Base-by-base conservation (phyloP, 1,284 basidiomycete species). In the Ceratobasidium sp. region DNA sequence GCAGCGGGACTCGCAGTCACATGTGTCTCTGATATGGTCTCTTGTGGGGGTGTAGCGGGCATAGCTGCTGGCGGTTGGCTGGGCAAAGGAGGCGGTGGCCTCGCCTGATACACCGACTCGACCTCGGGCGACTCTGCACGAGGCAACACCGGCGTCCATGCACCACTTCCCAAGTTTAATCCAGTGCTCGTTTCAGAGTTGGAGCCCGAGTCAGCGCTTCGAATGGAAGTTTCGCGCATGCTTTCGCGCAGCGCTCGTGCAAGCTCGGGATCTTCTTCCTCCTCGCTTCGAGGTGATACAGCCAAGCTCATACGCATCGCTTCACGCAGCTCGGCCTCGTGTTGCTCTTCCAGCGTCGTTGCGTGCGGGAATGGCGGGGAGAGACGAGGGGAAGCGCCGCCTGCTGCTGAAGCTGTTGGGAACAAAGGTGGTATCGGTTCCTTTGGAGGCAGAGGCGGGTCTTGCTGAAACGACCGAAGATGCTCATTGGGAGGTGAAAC, bases 51-150 rank as follows among this genome's bases (percentile, higher is more conserved):
- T 4, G 19, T n/a, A 8, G 25, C 32, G 46, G 62, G 62, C 61
- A 8, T 32, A 51, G 29, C 8, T 22, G 4, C 25, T 25, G 40
- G 22, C n/a, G 1, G 37, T 40, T 65, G 62, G 3, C 9, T 32
- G 6, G 70, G 70, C 44, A 74, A 52, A 40, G 57, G 59, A 4
- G 70, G 70, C 8, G 61, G 59, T 9, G 59, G 70, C 49, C 61
- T 49, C 4, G 9, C 19, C 19, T 49, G 57, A n/a, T 52, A 49
- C 17, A 49, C 32, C 7, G 61, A 40, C 11, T 37, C 46, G 6
- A 22, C 29, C 8, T 37, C 59, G 29, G 32, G n/a, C 19, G 59
- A 37, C 5, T 61, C 46, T 34, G 70, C 32, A 32, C 40, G 56
- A 19, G 40, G 25, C 56, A 49, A 40, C 25, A 49, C 69, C 7